A percentile compares a stretch with the other conserved stretches of the same genome.
Conservation (phyloP, 83 land plant genomes). For the Picea engelmannii region DNA sequence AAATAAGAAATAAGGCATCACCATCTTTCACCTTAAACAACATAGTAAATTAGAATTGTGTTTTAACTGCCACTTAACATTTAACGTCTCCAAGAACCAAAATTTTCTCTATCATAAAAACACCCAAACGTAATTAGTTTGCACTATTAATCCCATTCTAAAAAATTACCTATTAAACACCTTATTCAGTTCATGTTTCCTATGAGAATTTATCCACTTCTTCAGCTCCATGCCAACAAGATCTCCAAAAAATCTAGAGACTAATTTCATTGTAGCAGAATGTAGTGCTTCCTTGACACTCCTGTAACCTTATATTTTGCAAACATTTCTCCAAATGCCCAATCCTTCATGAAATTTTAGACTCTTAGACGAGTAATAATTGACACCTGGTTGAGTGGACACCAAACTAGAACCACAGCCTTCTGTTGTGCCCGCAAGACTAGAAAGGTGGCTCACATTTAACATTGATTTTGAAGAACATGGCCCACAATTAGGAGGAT, state of each 20-base stretch:
- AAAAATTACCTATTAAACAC: background rate
- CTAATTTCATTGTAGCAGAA: conserved; percentile 4
- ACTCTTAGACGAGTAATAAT: background rate
- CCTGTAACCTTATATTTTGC: background rate
- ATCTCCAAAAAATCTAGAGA: conserved; percentile 6
- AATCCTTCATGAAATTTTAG: background rate
- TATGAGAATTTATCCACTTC: background rate
- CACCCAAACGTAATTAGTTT: background rate
- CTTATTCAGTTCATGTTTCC: background rate
- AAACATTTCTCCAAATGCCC: background rate
- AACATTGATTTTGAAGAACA: background rate
- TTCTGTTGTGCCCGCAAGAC: background rate
- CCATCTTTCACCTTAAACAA: background rate
- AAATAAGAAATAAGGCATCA: background rate
- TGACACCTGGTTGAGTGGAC: background rate
- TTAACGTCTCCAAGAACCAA: background rate
- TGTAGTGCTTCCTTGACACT: too few relatives aligned
- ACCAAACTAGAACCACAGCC: background rate
- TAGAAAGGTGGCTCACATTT: background rate
- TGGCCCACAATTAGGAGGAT: too few relatives aligned
- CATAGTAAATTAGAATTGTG: background rate
- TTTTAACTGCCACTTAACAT: too few relatives aligned
- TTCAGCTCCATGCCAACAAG: conserved; percentile 4
- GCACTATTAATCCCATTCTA: background rate
- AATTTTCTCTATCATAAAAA: background rate